These are phyloP conservation scores for Pinus albicaulis DNA, from an alignment of 75 land plant species.

Conservation along the genomic window DNA sequence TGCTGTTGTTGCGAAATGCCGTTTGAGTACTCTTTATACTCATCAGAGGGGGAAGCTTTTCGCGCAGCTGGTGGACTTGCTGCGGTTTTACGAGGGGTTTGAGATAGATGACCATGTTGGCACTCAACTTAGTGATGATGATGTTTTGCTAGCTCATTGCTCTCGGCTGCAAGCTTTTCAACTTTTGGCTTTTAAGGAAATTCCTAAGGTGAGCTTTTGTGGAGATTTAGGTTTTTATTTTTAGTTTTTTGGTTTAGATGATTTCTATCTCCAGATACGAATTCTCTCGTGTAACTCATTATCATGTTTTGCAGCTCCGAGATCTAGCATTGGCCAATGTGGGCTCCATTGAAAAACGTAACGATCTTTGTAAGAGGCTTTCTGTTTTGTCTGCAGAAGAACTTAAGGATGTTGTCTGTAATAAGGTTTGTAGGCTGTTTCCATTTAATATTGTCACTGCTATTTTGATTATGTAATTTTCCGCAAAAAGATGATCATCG, in stretches of 20 bases:
- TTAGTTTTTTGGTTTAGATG: not conserved
- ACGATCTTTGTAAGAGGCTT: conserved; percentile 69
- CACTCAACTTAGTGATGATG: conserved; percentile 77
- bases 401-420: conserved; percentile 77
- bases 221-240: not conserved
- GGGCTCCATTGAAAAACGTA: conserved; percentile 82
- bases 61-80: conserved; percentile 87
- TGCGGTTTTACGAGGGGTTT: conserved; percentile 90
- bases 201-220: conserved; percentile 65
- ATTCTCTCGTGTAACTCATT: not conserved
- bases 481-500: not conserved
- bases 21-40: conserved; percentile 77
- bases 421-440: conserved; percentile 48
- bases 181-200: conserved; percentile 66
- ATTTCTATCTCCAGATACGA: not conserved
- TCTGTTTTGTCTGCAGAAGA: conserved; percentile 67
- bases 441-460: not conserved
- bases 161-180: conserved; percentile 79
- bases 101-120: conserved; percentile 95
- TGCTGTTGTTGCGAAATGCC: conserved; percentile 89
- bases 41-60: conserved; percentile 87
- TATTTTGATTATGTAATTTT: not conserved
- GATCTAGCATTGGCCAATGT: conserved; percentile 86
- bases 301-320: conserved; percentile 48
- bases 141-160: conserved; percentile 83